Percentiles rank a stretch among this genome's conserved stretches.
These are phyloP conservation scores for Pyrenochaeta sp. DNA, from an alignment of 2,329 filamentous ascomycete species.

Conservation along the genomic window DNA sequence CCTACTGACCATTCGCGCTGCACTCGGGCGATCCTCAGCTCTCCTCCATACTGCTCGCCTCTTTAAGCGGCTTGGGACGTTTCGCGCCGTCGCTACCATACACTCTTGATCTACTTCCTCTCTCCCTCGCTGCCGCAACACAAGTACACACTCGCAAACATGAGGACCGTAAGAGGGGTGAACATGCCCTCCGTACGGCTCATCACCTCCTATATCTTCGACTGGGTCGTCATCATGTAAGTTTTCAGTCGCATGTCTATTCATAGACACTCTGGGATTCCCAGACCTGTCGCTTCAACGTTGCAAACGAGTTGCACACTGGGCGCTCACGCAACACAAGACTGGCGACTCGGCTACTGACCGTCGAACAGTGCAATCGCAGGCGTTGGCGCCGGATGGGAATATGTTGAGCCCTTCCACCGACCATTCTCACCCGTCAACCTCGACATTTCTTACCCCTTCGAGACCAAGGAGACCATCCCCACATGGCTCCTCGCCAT, in stretches of 20 bases:
- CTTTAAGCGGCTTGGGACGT: slow-evolving; percentile 16
- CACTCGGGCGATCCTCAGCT: slow-evolving; percentile 8
- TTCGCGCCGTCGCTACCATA: neutral
- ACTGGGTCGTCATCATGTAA: slow-evolving; percentile 76
- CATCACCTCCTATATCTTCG: slow-evolving; percentile 72
- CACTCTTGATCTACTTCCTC: slow-evolving; percentile 13
- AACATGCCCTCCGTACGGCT: slow-evolving; percentile 60
- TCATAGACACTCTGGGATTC: slow-evolving; percentile 7
- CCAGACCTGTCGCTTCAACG: slow-evolving; percentile 4
- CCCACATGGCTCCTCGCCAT: slow-evolving; percentile 71
- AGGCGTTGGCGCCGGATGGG: slow-evolving; percentile 67
- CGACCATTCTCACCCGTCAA: slow-evolving; percentile 77
- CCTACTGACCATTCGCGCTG: slow-evolving; percentile 8
- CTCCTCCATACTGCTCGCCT: slow-evolving; percentile 17
- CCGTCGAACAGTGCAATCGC: slow-evolving; percentile 59
- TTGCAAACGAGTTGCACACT: too few relatives aligned
- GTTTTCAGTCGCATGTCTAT: slow-evolving; percentile 21
- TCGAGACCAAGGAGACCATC: slow-evolving; percentile 75
- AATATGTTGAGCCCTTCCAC: slow-evolving; percentile 69
- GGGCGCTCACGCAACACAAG: too few relatives aligned
- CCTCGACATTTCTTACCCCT: slow-evolving; percentile 81
- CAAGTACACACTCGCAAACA: slow-evolving; percentile 17
- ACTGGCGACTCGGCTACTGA: slow-evolving; percentile 14
- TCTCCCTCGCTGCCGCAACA: slow-evolving; percentile 10
- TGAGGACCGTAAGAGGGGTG: slow-evolving; percentile 34